Percentiles rank a stretch among this genome's conserved stretches.
Conservation (phyloP, 495 filamentous ascomycete species). For the Astrocystis sublimbata region DNA sequence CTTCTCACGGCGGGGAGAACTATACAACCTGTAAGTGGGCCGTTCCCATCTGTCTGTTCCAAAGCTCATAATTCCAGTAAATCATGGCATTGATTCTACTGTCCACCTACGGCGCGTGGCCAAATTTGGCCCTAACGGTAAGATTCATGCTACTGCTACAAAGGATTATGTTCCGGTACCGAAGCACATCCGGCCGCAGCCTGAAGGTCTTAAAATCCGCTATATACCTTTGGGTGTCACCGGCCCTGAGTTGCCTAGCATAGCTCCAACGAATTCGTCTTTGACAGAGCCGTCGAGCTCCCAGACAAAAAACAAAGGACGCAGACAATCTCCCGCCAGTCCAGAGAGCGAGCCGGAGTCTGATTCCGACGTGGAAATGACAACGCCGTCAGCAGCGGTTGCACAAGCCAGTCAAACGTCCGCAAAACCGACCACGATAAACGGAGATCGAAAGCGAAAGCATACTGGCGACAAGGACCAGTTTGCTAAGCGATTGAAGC, state of each 20-base stretch:
- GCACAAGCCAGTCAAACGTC: constrained; percentile 15
- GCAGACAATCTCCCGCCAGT: constrained; percentile 20
- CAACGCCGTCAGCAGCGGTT: neutral
- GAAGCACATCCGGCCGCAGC: constrained; percentile 43
- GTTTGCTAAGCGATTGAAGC: constrained; percentile 26
- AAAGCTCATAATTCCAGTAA: constrained; percentile 30
- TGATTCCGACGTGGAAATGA: constrained; percentile 38
- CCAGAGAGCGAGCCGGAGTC: constrained; percentile 28
- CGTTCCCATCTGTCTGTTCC: neutral
- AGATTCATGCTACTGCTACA: constrained; percentile 25
- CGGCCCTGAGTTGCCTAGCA: constrained; percentile 8
- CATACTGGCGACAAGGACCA: constrained; percentile 18
- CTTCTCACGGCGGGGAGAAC: constrained; percentile 40
- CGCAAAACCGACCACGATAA: constrained; percentile 21
- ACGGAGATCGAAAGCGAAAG: constrained; percentile 30
- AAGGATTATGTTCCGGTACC: constrained; percentile 25
- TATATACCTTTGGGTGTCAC: constrained; percentile 46
- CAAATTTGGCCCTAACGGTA: constrained; percentile 37
- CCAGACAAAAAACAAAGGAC: neutral
- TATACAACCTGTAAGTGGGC: constrained; percentile 41
- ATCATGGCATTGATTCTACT: constrained; percentile 40
- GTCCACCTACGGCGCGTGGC: constrained; percentile 47
- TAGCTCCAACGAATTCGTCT: neutral
- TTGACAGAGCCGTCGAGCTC: neutral
- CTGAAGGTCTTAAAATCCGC: constrained; percentile 45